Conservation (phyloP, 805 yeast genomes). For the Candida bentonensis region DNA sequence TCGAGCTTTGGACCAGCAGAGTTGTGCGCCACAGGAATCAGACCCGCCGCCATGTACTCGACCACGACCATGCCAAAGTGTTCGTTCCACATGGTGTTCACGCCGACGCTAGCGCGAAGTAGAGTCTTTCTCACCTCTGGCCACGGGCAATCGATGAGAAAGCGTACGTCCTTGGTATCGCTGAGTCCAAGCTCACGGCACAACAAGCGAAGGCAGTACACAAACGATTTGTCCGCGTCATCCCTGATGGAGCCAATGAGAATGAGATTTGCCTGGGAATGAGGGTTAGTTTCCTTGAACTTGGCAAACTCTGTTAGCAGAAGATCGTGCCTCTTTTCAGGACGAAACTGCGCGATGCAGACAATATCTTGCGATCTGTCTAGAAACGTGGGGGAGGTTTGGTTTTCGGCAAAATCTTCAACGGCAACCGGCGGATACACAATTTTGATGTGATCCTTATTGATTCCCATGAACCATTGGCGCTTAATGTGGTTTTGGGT, state of each 20-base stretch:
- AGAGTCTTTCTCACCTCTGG: constrained; percentile 42
- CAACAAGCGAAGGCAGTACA: constrained; percentile 32
- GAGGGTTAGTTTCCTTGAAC: constrained; percentile 34
- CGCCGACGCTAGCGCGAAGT: constrained; percentile 49
- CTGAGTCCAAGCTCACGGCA: constrained; percentile 33
- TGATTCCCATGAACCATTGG: constrained; percentile 44
- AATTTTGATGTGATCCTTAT: constrained; percentile 26
- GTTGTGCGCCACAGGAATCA: constrained; percentile 82
- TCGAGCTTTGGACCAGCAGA: constrained; percentile 91
- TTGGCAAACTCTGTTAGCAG: constrained; percentile 49
- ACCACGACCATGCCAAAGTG: constrained; percentile 97
- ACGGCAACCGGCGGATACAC: constrained; percentile 88
- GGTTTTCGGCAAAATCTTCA: constrained; percentile 29
- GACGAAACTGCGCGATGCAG: constrained; percentile 84
- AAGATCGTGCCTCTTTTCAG: constrained; percentile 80
- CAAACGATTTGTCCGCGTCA: constrained; percentile 45
- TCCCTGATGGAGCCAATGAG: constrained; percentile 79
- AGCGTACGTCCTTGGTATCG: constrained; percentile 27
- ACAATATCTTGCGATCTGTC: constrained; percentile 24
- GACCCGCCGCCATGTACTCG: constrained; percentile 76
- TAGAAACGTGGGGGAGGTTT: constrained; percentile 11
- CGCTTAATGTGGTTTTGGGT: constrained; percentile 57
- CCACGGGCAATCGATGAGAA: constrained; percentile 65
- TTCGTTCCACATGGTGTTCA: constrained; percentile 99
- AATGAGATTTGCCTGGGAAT: constrained; percentile 26